Evolutionary conservation across 257 asterid genomes (phyloP).

Genomic region (Solanum pinnatisectum): DNA sequence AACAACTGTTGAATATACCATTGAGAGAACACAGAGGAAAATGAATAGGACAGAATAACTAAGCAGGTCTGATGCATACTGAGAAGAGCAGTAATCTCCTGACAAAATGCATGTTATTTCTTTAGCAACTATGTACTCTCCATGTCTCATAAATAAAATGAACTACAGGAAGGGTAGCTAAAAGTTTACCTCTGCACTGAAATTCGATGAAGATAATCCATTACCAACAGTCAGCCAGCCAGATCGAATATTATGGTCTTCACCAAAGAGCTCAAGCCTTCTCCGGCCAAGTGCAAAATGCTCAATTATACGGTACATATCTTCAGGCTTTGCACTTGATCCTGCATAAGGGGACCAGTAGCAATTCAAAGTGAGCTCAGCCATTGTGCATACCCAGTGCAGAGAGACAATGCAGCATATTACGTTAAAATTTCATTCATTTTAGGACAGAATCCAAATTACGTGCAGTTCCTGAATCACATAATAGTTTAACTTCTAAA

Average conservation of each 20-base stretch:
- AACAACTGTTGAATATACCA: not conserved
- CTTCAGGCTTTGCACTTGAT: slow-evolving; percentile 97
- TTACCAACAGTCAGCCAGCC: slow-evolving; percentile 98
- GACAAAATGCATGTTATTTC: not conserved
- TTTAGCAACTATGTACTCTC: not conserved
- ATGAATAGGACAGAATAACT: not conserved
- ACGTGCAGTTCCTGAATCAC: not conserved
- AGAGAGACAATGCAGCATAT: not conserved
- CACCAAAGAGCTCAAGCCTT: slow-evolving; percentile 99
- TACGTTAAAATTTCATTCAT: not conserved
- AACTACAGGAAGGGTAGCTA: not conserved
- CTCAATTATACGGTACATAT: slow-evolving; percentile 89
- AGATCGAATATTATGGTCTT: slow-evolving; percentile 91
- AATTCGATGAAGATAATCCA: slow-evolving; percentile 84
- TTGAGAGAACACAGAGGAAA: not conserved
- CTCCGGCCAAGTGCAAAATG: slow-evolving; percentile 99
- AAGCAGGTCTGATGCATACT: not conserved
- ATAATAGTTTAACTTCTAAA: not conserved
- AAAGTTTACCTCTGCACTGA: slow-evolving; percentile 59
- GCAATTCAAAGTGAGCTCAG: not conserved
- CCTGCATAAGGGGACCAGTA: slow-evolving; percentile 34
- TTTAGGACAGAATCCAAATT: not conserved
- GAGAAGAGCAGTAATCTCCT: not conserved
- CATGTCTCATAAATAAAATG: not conserved
- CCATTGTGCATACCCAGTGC: not conserved